A percentile compares a stretch with the other conserved stretches of the same genome.
Conservation (phyloP, 1,284 basidiomycete genomes). For the Cryptococcus neoformans region DNA sequence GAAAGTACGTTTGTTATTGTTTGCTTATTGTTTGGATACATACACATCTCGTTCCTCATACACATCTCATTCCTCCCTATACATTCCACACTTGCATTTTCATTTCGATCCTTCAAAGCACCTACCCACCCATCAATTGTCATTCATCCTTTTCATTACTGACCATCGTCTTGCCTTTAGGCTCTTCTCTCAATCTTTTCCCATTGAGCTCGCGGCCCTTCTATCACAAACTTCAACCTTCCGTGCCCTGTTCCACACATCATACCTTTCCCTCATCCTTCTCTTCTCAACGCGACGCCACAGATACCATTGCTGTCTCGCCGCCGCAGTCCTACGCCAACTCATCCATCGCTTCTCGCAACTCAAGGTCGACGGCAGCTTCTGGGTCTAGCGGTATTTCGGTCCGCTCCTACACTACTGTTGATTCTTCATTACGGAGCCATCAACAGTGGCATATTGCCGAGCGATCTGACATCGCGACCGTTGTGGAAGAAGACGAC, state of each 20-base stretch:
- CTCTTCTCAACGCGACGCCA: not conserved
- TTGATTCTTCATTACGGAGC: conserved; percentile 13
- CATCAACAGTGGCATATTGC: conserved; percentile 9
- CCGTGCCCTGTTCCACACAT: conserved; percentile 23
- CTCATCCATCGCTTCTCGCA: conserved; percentile 2
- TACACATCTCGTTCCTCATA: too few relatives aligned
- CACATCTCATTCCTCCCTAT: too few relatives aligned
- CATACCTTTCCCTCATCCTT: conserved; percentile 10
- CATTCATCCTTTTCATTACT: too few relatives aligned
- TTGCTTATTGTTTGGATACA: too few relatives aligned
- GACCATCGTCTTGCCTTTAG: too few relatives aligned
- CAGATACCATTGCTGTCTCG: conserved; percentile 3
- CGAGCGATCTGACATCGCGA: conserved; percentile 31
- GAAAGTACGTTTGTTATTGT: too few relatives aligned
- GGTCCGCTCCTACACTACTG: conserved; percentile 17
- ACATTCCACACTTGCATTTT: too few relatives aligned
- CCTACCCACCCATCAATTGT: too few relatives aligned
- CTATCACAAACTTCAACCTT: conserved; percentile 18
- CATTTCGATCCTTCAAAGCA: too few relatives aligned
- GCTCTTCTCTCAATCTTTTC: too few relatives aligned
- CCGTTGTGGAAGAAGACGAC: conserved; percentile 35
- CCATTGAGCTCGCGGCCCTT: conserved; percentile 5
- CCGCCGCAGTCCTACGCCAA: conserved; percentile 15
- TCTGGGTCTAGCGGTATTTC: conserved; percentile 21
- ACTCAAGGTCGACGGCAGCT: not conserved